phyloP scores from a whole-genome alignment of 192 early-diverging fungal genomes.

The Spizellomyces punctatus region DNA sequence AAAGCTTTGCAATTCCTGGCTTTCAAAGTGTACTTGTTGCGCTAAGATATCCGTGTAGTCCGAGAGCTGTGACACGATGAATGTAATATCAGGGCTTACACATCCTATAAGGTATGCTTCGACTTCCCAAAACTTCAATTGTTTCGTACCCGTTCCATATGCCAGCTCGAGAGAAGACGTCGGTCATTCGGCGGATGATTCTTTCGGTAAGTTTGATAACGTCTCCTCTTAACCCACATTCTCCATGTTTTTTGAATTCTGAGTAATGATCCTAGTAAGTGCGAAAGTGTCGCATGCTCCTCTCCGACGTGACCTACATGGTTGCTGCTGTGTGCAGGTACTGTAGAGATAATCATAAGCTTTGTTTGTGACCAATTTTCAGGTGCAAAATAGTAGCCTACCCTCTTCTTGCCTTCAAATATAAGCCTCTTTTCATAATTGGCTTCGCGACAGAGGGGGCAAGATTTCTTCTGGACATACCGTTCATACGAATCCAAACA shows the following conservation, averaged over 20 bases:
- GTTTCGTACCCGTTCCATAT: conserved; percentile 18
- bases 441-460: conserved; percentile 23
- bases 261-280: neutral
- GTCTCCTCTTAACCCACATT: conserved; percentile 3
- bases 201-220: neutral
- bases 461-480: conserved; percentile 13
- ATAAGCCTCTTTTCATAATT: conserved; percentile 25
- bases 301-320: neutral
- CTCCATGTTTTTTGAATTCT: conserved; percentile 29
- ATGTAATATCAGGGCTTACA: neutral
- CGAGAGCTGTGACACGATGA: neutral
- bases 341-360: neutral
- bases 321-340: neutral
- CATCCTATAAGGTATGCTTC: neutral
- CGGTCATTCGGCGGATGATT: conserved; percentile 9
- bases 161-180: conserved; percentile 16
- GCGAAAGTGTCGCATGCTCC: neutral
- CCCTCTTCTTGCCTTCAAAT: conserved; percentile 12
- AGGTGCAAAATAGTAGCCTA: neutral
- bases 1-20: neutral
- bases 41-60: neutral
- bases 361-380: neutral
- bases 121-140: no score
- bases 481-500: conserved; percentile 28
- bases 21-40: neutral